These are phyloP conservation scores for Alternaria tenuissima DNA, from an alignment of 2,329 filamentous ascomycete species.

Conservation along the genomic window DNA sequence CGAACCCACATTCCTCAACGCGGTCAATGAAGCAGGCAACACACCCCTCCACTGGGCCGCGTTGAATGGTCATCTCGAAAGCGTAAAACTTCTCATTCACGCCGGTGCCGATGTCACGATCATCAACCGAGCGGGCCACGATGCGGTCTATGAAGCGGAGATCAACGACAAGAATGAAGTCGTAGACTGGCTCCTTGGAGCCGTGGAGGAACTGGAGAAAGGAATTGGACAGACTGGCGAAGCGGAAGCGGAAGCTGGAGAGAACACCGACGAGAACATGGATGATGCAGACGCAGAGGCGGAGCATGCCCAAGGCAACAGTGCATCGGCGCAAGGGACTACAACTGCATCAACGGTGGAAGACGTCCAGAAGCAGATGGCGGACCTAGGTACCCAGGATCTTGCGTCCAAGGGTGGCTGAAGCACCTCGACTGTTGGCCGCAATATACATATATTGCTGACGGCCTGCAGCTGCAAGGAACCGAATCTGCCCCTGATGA, in stretches of 20 bases:
- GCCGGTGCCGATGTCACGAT: constrained; percentile 79
- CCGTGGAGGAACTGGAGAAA: constrained; percentile 54
- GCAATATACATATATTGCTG: constrained; percentile 36
- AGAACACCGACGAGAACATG: constrained; percentile 28
- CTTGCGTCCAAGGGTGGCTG: constrained; percentile 33
- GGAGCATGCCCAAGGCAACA: constrained; percentile 17
- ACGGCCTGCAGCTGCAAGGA: constrained; percentile 25
- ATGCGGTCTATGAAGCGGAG: constrained; percentile 61
- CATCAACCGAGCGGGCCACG: constrained; percentile 84
- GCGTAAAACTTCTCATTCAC: constrained; percentile 79
- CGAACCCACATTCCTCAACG: constrained; percentile 65
- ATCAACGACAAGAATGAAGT: constrained; percentile 59
- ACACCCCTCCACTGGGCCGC: constrained; percentile 95
- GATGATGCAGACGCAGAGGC: constrained; percentile 24
- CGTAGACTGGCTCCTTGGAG: constrained; percentile 57
- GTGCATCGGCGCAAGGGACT: constrained; percentile 17
- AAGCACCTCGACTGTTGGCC: constrained; percentile 24
- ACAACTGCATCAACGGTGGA: constrained; percentile 32
- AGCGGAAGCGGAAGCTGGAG: constrained; percentile 44
- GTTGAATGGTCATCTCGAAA: constrained; percentile 83
- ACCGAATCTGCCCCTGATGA: constrained; percentile 20
- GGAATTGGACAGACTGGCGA: constrained; percentile 49
- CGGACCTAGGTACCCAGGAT: constrained; percentile 38
- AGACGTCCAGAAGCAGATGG: constrained; percentile 44
- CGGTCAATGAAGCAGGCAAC: constrained; percentile 82